These are phyloP conservation scores for Ophiocordyceps australis DNA, from an alignment of 2,329 filamentous ascomycete species.

Conservation along the genomic window DNA sequence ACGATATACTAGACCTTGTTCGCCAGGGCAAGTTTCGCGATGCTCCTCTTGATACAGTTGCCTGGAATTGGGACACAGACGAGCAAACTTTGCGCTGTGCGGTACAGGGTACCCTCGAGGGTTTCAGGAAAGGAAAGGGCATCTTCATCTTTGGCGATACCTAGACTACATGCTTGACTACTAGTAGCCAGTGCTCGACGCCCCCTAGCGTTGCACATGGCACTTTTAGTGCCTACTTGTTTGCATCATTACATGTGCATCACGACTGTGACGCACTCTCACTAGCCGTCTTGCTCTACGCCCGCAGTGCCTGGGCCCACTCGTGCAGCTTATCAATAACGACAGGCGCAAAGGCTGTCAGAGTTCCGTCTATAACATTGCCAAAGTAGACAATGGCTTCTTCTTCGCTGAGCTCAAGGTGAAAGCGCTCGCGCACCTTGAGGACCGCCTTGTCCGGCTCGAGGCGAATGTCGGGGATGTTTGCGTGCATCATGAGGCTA, in stretches of 20 bases:
- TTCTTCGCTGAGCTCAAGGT: slow-evolving; percentile 78
- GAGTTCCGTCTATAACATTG: slow-evolving; percentile 74
- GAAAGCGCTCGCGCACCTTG: slow-evolving; percentile 90
- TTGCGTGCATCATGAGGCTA: slow-evolving; percentile 91
- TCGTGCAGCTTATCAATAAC: slow-evolving; percentile 92
- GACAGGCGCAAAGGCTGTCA: slow-evolving; percentile 78
- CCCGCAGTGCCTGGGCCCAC: slow-evolving; percentile 77
- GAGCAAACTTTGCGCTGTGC: slow-evolving; percentile 49
- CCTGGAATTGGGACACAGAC: slow-evolving; percentile 70
- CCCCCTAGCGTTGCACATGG: slow-evolving; percentile 1
- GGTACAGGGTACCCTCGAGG: slow-evolving; percentile 67
- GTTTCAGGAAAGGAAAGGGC: slow-evolving; percentile 76
- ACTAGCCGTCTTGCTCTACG: slow-evolving; percentile 22
- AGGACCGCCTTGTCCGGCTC: slow-evolving; percentile 87
- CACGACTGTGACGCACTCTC: not conserved
- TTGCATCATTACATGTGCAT: not conserved
- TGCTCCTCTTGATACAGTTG: slow-evolving; percentile 63
- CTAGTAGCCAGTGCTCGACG: no score
- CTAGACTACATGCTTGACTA: no score
- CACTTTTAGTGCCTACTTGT: no score
- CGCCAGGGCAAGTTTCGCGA: slow-evolving; percentile 64
- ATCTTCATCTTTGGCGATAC: slow-evolving; percentile 65
- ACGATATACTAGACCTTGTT: slow-evolving; percentile 64
- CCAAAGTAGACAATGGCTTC: slow-evolving; percentile 82
- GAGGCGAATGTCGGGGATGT: slow-evolving; percentile 85